Evolutionary conservation across 176 grass and related monocot species (phyloP).

Genomic region (Sorghum bicolor): DNA sequence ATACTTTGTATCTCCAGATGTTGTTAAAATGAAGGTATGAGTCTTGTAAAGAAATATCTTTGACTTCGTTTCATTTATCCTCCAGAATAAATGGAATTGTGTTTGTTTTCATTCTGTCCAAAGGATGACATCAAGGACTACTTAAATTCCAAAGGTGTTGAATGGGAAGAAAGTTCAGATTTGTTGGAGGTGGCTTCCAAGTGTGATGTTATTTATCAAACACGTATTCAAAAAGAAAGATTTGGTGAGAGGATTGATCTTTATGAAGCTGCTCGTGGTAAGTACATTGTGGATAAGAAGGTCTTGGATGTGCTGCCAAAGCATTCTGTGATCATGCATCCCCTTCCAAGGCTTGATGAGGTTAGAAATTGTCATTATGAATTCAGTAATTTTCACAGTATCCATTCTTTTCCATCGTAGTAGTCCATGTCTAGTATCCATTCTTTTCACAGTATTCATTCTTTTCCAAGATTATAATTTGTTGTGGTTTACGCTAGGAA

Average conservation of each 20-base stretch:
- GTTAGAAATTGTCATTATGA: constrained; percentile 37
- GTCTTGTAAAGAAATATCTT: neutral
- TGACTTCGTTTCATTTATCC: neutral
- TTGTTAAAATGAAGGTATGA: constrained; percentile 95
- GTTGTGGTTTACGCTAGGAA: neutral
- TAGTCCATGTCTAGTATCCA: neutral
- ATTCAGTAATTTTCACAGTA: neutral
- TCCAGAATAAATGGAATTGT: neutral
- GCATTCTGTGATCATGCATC: constrained; percentile 87
- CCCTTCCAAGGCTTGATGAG: constrained; percentile 92
- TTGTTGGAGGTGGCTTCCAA: constrained; percentile 80
- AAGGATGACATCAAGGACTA: constrained; percentile 96
- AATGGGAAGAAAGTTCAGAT: constrained; percentile 95
- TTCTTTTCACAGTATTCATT: neutral
- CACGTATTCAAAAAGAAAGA: constrained; percentile 91
- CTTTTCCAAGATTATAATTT: neutral
- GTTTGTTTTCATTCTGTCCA: neutral
- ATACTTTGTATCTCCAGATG: constrained; percentile 79
- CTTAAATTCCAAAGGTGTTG: constrained; percentile 62
- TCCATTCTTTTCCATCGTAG: neutral
- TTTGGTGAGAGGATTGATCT: constrained; percentile 86
- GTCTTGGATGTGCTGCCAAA: constrained; percentile 81
- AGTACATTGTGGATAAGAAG: constrained; percentile 88
- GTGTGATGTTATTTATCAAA: constrained; percentile 93
- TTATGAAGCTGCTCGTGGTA: constrained; percentile 83